Percentiles rank a stretch among this genome's conserved stretches.
Evolutionary conservation across 2,329 filamentous ascomycete species (phyloP).

Genomic region (Periconia sp.): DNA sequence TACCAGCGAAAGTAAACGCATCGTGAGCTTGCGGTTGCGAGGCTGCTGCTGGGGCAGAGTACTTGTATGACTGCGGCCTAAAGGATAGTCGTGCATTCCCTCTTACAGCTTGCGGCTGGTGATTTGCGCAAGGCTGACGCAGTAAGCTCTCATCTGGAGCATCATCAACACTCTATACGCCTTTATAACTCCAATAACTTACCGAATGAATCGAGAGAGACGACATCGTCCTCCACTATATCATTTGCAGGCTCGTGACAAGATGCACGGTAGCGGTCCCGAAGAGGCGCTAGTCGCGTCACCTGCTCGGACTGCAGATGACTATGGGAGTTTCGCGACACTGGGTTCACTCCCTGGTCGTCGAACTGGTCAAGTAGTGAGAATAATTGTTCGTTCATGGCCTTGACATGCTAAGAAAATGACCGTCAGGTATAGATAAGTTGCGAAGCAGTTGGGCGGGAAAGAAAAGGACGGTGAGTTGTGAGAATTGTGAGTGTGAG

Average conservation of each 20-base stretch:
- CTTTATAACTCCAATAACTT: slow-evolving; percentile 10
- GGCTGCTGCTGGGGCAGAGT: slow-evolving; percentile 5
- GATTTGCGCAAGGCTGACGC: slow-evolving; percentile 36
- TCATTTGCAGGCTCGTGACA: slow-evolving; percentile 26
- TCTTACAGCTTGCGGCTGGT: slow-evolving; percentile 41
- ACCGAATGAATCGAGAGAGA: slow-evolving; percentile 58
- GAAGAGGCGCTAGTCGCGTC: slow-evolving; percentile 11
- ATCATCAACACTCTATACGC: slow-evolving; percentile 1
- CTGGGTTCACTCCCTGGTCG: slow-evolving; percentile 4
- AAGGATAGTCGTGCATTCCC: slow-evolving; percentile 48
- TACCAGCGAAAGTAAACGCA: too few species aligned
- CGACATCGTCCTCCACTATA: slow-evolving; percentile 30
- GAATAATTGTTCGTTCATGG: slow-evolving; percentile 26
- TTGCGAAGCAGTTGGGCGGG: background rate
- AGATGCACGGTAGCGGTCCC: slow-evolving; percentile 33
- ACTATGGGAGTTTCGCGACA: slow-evolving; percentile 18
- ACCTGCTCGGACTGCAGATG: slow-evolving; percentile 21
- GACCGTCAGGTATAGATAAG: background rate
- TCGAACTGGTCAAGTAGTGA: slow-evolving; percentile 16
- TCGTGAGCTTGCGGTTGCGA: slow-evolving; percentile 14
- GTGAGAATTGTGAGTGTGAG: background rate
- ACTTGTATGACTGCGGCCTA: slow-evolving; percentile 25
- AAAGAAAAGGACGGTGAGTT: background rate
- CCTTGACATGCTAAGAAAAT: background rate
- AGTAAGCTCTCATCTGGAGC: slow-evolving; percentile 44